phyloP scores from a whole-genome alignment of 1,284 basidiomycete species.

The Neonothopanus nambi region DNA sequence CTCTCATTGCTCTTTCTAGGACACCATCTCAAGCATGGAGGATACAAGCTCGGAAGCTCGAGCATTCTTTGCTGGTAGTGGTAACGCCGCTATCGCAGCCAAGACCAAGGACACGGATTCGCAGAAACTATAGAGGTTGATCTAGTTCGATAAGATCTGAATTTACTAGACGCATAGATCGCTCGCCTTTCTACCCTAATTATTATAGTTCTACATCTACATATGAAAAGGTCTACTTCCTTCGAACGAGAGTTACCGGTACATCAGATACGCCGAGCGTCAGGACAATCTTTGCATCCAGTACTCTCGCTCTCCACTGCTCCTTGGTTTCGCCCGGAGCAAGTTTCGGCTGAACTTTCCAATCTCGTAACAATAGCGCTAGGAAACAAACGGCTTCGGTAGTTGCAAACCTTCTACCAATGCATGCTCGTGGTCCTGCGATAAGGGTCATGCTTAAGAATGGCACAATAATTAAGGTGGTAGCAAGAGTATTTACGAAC shows the following conservation, averaged over 20 bases:
- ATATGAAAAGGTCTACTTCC: conserved; percentile 7
- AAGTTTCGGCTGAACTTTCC: conserved; percentile 19
- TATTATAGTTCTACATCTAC: too few species aligned
- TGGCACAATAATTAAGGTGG: conserved; percentile 17
- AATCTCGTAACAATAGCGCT: conserved; percentile 28
- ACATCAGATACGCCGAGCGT: conserved; percentile 16
- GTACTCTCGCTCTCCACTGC: conserved; percentile 13
- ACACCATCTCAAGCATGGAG: conserved; percentile 17
- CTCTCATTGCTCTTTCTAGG: conserved; percentile 15
- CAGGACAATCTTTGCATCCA: conserved; percentile 16
- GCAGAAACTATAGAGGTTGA: conserved; percentile 1
- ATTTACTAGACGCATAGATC: too few species aligned
- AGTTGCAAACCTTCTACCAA: conserved; percentile 31
- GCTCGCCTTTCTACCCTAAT: too few species aligned
- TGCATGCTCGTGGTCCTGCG: conserved; percentile 12
- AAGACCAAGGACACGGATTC: neutral
- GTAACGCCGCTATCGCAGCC: conserved; percentile 5
- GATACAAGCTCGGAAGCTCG: conserved; percentile 27
- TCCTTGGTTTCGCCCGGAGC: conserved; percentile 10
- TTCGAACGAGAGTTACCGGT: conserved; percentile 10
- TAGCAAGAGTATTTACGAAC: conserved; percentile 18
- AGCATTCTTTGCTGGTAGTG: conserved; percentile 32
- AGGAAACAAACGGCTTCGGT: conserved; percentile 31
- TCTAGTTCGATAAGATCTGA: neutral
- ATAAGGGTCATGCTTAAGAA: conserved; percentile 15